Conservation (phyloP, 306 rosid genomes). For the Senna tora region DNA sequence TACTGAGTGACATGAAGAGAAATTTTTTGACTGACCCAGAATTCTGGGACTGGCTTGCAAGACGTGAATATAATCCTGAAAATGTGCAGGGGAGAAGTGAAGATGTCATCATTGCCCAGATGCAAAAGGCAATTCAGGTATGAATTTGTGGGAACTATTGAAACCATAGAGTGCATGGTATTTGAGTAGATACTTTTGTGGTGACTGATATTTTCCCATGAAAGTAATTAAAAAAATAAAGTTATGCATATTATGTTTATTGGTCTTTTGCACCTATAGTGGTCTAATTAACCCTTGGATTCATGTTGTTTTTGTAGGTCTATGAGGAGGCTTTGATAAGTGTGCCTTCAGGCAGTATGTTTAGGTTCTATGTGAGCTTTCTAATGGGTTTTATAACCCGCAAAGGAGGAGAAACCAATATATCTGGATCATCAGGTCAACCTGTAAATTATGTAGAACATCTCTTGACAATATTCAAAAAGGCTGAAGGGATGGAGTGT, state of each 20-base stretch:
- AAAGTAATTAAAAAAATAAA: slow-evolving; percentile 23
- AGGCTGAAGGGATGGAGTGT: slow-evolving; percentile 70
- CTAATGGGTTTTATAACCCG: slow-evolving; percentile 50
- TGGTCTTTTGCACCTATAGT: slow-evolving; percentile 20
- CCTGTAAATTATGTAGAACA: slow-evolving; percentile 41
- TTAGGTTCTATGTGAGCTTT: slow-evolving; percentile 59
- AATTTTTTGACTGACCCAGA: slow-evolving; percentile 71
- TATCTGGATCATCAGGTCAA: slow-evolving; percentile 34
- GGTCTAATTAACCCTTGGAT: slow-evolving; percentile 32
- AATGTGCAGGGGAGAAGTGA: slow-evolving; percentile 42
- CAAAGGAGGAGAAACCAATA: slow-evolving; percentile 46
- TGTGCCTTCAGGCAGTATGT: slow-evolving; percentile 61
- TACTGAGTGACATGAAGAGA: slow-evolving; percentile 68
- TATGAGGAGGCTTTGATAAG: slow-evolving; percentile 78
- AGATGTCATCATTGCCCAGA: slow-evolving; percentile 46
- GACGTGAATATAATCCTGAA: slow-evolving; percentile 56
- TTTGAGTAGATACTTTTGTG: slow-evolving; percentile 17
- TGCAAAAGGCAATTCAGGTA: slow-evolving; percentile 80
- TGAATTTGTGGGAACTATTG: slow-evolving; percentile 23
- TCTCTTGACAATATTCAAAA: slow-evolving; percentile 66
- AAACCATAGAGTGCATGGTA: slow-evolving; percentile 9
- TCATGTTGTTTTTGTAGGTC: slow-evolving; percentile 56
- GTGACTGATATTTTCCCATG: slow-evolving; percentile 19
- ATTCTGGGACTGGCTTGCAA: slow-evolving; percentile 94
- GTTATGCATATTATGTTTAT: slow-evolving; percentile 10